phyloP scores from a whole-genome alignment of 78 protist genomes.

The Dictyostelium brefeldianum region DNA sequence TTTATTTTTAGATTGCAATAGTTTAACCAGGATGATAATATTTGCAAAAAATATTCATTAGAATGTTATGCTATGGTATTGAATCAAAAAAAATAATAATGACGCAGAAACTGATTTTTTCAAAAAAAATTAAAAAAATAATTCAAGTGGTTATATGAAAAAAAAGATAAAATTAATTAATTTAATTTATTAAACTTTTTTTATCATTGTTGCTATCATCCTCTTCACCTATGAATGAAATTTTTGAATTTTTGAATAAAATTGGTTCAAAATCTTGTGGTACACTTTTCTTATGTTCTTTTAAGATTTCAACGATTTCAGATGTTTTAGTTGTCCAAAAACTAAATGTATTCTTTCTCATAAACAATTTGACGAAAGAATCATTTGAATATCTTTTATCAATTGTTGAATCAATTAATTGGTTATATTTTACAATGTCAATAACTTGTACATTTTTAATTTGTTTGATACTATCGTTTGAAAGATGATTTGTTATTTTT shows the following conservation, averaged over 20 bases:
- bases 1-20: too few relatives aligned
- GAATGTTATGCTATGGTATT: too few relatives aligned
- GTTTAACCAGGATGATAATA: too few relatives aligned
- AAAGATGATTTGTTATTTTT: background rate
- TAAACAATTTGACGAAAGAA: background rate
- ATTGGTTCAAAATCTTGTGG: slow-evolving; percentile 32
- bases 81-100: too few relatives aligned
- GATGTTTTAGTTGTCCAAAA: background rate
- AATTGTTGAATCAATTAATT: background rate
- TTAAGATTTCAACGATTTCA: background rate
- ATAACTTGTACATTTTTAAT: background rate
- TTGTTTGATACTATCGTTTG: background rate
- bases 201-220: background rate
- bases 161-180: background rate
- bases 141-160: too few relatives aligned
- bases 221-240: background rate
- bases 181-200: background rate
- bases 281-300: background rate
- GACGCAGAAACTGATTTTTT: too few relatives aligned
- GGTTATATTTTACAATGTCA: background rate
- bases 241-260: background rate
- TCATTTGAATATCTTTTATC: background rate
- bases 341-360: background rate
- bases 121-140: too few relatives aligned
- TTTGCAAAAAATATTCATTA: too few relatives aligned